Conservation (phyloP, 2,329 filamentous ascomycete genomes). For the Clonostachys rosea region DNA sequence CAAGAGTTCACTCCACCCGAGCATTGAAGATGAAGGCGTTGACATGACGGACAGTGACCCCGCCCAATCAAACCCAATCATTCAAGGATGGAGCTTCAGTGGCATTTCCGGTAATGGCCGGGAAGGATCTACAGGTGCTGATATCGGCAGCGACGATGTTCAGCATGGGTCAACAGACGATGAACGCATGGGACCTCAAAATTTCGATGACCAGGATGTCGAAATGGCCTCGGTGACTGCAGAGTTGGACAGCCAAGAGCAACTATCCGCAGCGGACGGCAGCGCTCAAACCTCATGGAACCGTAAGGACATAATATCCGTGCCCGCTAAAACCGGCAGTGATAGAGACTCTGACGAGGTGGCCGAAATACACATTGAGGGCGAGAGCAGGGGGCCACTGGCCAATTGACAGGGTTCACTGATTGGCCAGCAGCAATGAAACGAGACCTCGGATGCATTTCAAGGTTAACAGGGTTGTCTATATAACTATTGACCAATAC, state of each 20-base stretch:
- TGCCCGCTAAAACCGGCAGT: conserved; percentile 25
- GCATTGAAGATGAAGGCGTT: conserved; percentile 45
- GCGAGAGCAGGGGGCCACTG: conserved; percentile 14
- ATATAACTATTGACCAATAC: no score
- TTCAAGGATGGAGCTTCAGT: conserved; percentile 19
- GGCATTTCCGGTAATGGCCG: conserved; percentile 25
- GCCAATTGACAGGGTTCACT: no score
- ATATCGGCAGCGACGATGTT: conserved; percentile 32
- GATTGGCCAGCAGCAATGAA: no score
- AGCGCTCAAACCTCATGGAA: no score
- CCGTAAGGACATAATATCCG: conserved; percentile 26
- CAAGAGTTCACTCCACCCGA: conserved; percentile 25
- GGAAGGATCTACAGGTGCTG: background rate
- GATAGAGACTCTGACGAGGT: conserved; percentile 37
- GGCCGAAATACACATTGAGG: conserved; percentile 43
- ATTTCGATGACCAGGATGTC: conserved; percentile 4
- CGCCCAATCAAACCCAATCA: conserved; percentile 19
- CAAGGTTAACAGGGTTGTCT: no score
- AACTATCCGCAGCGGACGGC: background rate
- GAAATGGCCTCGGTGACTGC: conserved; percentile 17
- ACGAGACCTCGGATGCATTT: no score
- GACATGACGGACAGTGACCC: conserved; percentile 28
- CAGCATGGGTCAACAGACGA: conserved; percentile 34
- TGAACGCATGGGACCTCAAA: conserved; percentile 8
- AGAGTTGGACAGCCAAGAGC: background rate